Conservation (phyloP, 768 basidiomycete species). For the Suillus subaureus region DNA sequence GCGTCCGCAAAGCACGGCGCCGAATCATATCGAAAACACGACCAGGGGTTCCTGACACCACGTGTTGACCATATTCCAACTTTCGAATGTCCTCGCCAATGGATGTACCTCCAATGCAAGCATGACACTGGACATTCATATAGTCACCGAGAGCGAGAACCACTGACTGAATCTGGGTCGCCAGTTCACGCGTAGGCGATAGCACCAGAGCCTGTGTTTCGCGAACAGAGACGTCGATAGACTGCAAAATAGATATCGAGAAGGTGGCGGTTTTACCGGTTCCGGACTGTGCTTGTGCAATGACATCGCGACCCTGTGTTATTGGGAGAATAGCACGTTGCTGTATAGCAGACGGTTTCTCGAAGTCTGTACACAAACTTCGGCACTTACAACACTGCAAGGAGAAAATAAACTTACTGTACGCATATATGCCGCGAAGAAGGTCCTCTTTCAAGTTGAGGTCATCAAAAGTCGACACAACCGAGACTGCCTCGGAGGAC, state of each 20-base stretch:
- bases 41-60: constrained; percentile 96
- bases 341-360: constrained; percentile 98
- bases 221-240: constrained; percentile 92
- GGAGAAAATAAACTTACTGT: constrained; percentile 60
- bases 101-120: constrained; percentile 96
- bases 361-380: constrained; percentile 64
- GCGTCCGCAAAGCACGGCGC: constrained; percentile 86
- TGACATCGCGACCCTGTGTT: constrained; percentile 94
- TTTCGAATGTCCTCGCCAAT: constrained; percentile 98
- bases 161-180: constrained; percentile 98
- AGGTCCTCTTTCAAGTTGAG: constrained; percentile 93
- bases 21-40: constrained; percentile 99
- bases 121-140: constrained; percentile 99
- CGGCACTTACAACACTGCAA: constrained; percentile 10
- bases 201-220: constrained; percentile 97
- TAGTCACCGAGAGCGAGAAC: constrained; percentile 96
- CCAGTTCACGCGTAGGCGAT: constrained; percentile 97
- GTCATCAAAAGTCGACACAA: constrained; percentile 89
- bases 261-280: constrained; percentile 99
- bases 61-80: constrained; percentile 96
- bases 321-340: constrained; percentile 97
- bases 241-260: constrained; percentile 96
- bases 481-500: constrained; percentile 89
- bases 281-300: constrained; percentile 98
- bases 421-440: constrained; percentile 95